A percentile compares a stretch with the other conserved stretches of the same genome.
Evolutionary conservation across 495 filamentous ascomycete genomes (phyloP).

Genomic region (Talaromyces stipitatus): DNA sequence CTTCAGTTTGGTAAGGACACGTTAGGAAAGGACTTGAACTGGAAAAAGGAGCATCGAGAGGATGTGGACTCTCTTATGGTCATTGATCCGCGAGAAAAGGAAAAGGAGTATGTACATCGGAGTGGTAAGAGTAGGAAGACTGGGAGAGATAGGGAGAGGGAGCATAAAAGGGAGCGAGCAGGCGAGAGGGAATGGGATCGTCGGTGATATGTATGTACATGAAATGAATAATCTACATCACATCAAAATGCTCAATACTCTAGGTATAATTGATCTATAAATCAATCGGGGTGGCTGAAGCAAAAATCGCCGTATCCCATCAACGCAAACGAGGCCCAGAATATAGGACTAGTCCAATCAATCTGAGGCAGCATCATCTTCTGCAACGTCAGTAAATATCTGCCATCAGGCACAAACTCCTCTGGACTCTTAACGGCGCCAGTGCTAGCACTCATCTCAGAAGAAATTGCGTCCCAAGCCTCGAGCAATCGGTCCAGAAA

Average conservation of each 20-base stretch:
- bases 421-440: slow-evolving; percentile 6
- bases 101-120: slow-evolving; percentile 48
- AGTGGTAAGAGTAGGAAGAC: slow-evolving; percentile 14
- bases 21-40: slow-evolving; percentile 83
- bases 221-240: not conserved
- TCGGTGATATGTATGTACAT: not conserved
- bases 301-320: slow-evolving; percentile 21
- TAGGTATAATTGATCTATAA: not conserved
- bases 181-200: slow-evolving; percentile 34
- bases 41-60: slow-evolving; percentile 79
- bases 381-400: slow-evolving; percentile 13
- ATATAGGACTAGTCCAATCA: slow-evolving; percentile 22
- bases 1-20: slow-evolving; percentile 84
- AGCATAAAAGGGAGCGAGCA: slow-evolving; percentile 27
- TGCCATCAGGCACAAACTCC: slow-evolving; percentile 18
- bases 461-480: slow-evolving; percentile 5
- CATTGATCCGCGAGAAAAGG: slow-evolving; percentile 87
- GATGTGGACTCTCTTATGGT: slow-evolving; percentile 86
- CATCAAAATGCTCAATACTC: no score
- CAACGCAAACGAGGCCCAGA: slow-evolving; percentile 21
- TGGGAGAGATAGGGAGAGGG: slow-evolving; percentile 33
- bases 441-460: not conserved
- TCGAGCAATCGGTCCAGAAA: slow-evolving; percentile 17
- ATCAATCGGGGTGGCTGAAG: slow-evolving; percentile 1
- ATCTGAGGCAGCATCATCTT: slow-evolving; percentile 18